Evolutionary conservation across 306 rosid genomes (phyloP).

Genomic region (Cajanus cajan): DNA sequence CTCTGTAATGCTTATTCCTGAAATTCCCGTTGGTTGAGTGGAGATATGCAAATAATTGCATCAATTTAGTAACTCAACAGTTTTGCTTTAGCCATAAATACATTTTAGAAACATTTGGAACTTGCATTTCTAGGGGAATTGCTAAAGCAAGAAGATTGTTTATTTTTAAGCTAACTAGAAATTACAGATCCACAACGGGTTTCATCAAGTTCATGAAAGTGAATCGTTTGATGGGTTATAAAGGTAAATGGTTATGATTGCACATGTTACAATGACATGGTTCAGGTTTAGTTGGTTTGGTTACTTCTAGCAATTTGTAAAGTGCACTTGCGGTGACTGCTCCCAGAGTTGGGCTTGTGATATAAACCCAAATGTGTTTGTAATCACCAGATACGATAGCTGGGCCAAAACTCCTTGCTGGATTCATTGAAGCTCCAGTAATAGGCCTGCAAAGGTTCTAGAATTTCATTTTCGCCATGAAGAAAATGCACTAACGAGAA

Average conservation of each 20-base stretch:
- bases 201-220: neutral
- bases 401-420: constrained; percentile 62
- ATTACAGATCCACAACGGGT: neutral
- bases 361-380: constrained; percentile 42
- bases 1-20: neutral
- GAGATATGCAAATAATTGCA: neutral
- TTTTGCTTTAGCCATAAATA: neutral
- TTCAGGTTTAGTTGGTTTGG: constrained; percentile 27
- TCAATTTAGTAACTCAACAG: neutral
- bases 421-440: constrained; percentile 59
- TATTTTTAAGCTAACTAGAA: neutral
- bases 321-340: constrained; percentile 40
- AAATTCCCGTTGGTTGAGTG: neutral
- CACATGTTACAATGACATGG: neutral
- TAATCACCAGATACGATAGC: constrained; percentile 36
- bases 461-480: neutral
- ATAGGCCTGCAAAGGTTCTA: constrained; percentile 39
- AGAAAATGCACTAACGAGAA: neutral
- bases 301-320: constrained; percentile 33
- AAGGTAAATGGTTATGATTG: constrained; percentile 16
- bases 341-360: constrained; percentile 39
- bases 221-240: constrained; percentile 2
- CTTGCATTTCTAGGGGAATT: neutral
- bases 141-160: neutral
- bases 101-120: neutral